phyloP scores from a whole-genome alignment of 1,284 basidiomycete species.

The Dichomitus squalens region DNA sequence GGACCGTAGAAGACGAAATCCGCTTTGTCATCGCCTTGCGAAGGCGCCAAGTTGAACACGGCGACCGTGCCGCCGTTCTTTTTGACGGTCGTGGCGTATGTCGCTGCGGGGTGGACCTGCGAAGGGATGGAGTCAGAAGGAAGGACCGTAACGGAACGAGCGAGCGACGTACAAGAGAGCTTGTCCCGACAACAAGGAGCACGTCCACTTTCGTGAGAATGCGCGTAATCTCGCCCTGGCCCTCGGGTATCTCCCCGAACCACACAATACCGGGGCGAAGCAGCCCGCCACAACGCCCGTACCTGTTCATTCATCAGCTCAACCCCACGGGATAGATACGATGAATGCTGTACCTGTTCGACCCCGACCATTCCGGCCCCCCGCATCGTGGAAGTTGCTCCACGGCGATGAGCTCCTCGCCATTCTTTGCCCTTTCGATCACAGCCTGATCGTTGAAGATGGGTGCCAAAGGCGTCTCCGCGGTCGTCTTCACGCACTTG shows the following conservation, averaged over 20 bases:
- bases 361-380: constrained; percentile 1
- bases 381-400: constrained; percentile 36
- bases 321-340: background rate
- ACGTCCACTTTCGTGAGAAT: constrained; percentile 51
- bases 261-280: constrained; percentile 61
- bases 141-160: background rate
- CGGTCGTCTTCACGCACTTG: background rate
- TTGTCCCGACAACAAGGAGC: constrained; percentile 60
- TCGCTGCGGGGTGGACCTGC: constrained; percentile 38
- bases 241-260: constrained; percentile 54
- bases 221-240: constrained; percentile 43
- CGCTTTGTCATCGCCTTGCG: constrained; percentile 31
- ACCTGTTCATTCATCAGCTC: constrained; percentile 7
- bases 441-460: background rate
- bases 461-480: background rate
- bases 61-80: constrained; percentile 33
- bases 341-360: background rate
- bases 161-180: constrained; percentile 46
- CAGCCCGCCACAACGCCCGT: constrained; percentile 42
- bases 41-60: constrained; percentile 46
- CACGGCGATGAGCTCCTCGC: constrained; percentile 24
- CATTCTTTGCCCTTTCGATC: background rate
- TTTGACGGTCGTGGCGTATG: constrained; percentile 33
- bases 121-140: constrained; percentile 29
- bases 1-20: constrained; percentile 43